These are phyloP conservation scores for Astrothelium macrocarpum DNA, from an alignment of 495 filamentous ascomycete species.

Conservation along the genomic window DNA sequence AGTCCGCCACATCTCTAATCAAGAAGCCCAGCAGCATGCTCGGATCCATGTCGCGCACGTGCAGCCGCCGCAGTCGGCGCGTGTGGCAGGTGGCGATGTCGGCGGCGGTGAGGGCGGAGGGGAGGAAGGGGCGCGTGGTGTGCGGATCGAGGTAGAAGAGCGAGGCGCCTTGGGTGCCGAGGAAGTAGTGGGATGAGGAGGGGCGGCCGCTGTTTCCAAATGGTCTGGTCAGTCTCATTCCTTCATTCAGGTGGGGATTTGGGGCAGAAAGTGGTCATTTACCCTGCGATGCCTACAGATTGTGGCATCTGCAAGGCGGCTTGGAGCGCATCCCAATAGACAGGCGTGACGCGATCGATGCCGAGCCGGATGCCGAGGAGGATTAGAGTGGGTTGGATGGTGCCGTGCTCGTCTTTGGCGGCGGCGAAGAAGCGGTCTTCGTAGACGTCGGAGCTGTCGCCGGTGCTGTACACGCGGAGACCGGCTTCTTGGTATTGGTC, in stretches of 20 bases:
- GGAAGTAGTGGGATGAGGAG: conserved; percentile 91
- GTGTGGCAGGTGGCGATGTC: conserved; percentile 84
- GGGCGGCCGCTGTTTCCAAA: conserved; percentile 62
- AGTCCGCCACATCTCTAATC: conserved; percentile 72
- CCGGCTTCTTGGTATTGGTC: conserved; percentile 45
- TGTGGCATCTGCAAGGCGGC: conserved; percentile 72
- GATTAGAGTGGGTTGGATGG: conserved; percentile 76
- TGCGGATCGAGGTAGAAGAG: conserved; percentile 98
- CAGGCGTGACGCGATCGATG: conserved; percentile 84
- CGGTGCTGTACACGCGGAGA: conserved; percentile 77
- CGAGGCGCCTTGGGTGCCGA: conserved; percentile 80
- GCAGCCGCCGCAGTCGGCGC: conserved; percentile 66
- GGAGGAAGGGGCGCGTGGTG: conserved; percentile 58
- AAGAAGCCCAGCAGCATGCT: conserved; percentile 98
- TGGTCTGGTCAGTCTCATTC: not conserved
- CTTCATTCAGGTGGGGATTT: too few relatives aligned
- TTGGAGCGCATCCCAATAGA: conserved; percentile 85
- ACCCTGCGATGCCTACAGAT: conserved; percentile 94
- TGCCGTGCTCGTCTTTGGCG: conserved; percentile 52
- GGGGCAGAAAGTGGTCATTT: conserved; percentile 29
- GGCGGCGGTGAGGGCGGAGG: conserved; percentile 41
- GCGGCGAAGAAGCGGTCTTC: conserved; percentile 73
- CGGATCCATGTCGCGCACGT: conserved; percentile 90
- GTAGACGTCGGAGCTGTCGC: conserved; percentile 84
- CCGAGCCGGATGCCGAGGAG: conserved; percentile 81